These are phyloP conservation scores for Mychonastes homosphaera DNA, from an alignment of 139 green algal genomes.

Conservation along the genomic window DNA sequence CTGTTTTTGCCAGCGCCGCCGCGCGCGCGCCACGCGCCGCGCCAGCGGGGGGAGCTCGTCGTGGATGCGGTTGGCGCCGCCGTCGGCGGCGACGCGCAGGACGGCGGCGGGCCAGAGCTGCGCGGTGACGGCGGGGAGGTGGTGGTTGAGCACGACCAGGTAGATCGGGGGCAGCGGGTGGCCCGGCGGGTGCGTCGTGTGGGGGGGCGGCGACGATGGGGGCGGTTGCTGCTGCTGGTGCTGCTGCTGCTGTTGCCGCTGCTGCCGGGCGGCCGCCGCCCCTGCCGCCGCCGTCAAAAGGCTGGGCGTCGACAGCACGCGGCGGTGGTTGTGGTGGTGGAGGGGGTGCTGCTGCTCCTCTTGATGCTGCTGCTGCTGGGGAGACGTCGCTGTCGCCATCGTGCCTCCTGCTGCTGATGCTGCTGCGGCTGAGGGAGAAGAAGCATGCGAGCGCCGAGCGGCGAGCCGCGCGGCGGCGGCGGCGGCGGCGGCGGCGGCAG, in stretches of 20 bases:
- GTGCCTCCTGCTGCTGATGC: no score
- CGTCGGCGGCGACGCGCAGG: conserved; percentile 76
- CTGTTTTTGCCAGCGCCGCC: conserved; percentile 16
- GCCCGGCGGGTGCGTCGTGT: background rate
- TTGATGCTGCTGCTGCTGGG: no score
- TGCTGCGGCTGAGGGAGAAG: no score
- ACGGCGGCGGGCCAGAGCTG: conserved; percentile 40
- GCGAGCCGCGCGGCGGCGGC: no score
- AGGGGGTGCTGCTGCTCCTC: no score
- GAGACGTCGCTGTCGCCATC: no score
- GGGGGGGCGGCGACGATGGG: background rate
- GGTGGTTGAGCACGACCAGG: conserved; percentile 41
- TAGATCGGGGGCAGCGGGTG: conserved; percentile 12
- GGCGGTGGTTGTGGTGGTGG: background rate
- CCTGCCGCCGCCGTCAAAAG: background rate
- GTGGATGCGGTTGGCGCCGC: conserved; percentile 81
- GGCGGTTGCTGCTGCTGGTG: no score
- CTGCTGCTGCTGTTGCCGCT: no score
- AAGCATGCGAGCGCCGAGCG: no score
- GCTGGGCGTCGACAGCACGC: background rate
- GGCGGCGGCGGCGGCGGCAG: no score
- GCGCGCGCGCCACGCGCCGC: conserved; percentile 4
- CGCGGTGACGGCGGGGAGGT: conserved; percentile 21
- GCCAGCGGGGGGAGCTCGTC: conserved; percentile 50
- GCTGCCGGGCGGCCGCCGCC: background rate